A percentile compares a stretch with the other conserved stretches of the same genome.
phyloP scores from a whole-genome alignment of 495 filamentous ascomycete species.

The Xylaria castorea region DNA sequence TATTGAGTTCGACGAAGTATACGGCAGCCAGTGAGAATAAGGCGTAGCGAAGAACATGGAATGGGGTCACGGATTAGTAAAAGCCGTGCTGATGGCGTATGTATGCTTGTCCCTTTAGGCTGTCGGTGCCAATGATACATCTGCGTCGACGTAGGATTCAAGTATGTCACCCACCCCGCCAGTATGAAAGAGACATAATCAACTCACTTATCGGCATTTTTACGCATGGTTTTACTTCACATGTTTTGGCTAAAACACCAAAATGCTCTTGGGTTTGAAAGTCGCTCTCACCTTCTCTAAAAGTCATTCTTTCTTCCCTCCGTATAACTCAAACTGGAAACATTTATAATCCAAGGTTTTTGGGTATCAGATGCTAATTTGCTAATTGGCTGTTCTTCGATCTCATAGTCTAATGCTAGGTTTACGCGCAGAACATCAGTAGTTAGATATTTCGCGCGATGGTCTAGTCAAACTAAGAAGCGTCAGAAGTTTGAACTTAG shows the following conservation, averaged over 20 bases:
- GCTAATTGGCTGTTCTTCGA: too few species aligned
- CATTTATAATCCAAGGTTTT: too few species aligned
- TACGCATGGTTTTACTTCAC: not conserved
- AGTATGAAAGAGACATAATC: not conserved
- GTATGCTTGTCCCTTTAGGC: not conserved
- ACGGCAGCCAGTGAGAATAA: not conserved
- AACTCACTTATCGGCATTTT: not conserved
- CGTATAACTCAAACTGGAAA: too few species aligned
- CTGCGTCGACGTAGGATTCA: not conserved
- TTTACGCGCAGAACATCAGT: too few species aligned
- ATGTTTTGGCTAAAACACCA: not conserved
- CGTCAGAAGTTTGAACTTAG: too few species aligned
- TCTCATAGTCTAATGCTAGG: too few species aligned
- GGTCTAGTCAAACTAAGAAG: too few species aligned
- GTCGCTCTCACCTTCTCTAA: not conserved
- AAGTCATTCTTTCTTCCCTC: too few species aligned
- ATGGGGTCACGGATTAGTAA: not conserved
- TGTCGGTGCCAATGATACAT: not conserved
- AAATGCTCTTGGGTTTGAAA: not conserved
- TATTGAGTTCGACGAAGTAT: not conserved
- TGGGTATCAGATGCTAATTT: too few species aligned
- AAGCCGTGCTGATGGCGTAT: not conserved
- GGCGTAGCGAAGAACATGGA: not conserved
- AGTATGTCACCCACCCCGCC: not conserved
- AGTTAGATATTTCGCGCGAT: too few species aligned